phyloP scores from a whole-genome alignment of 495 filamentous ascomycete genomes.

The Pseudomonodictys pantanalensis region DNA sequence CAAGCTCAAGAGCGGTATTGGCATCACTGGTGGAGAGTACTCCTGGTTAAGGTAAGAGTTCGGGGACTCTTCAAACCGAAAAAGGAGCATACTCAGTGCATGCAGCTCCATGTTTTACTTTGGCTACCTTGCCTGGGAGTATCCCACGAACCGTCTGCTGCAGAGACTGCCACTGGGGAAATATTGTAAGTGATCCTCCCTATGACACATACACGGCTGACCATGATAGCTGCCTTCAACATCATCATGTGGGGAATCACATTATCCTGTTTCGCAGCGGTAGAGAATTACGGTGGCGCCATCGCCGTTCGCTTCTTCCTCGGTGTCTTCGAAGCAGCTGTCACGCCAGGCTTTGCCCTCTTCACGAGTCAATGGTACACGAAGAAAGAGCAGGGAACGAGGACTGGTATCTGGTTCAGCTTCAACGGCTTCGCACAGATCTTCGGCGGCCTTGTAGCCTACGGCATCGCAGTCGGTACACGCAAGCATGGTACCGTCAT shows the following conservation, averaged over 20 bases:
- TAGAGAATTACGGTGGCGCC: conserved; percentile 42
- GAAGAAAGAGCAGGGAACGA: conserved; percentile 48
- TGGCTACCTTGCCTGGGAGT: conserved; percentile 52
- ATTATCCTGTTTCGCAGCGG: conserved; percentile 44
- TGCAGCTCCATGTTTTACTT: conserved; percentile 33
- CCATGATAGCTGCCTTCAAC: conserved; percentile 34
- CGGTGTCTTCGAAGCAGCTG: conserved; percentile 50
- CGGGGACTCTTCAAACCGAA: too few species aligned
- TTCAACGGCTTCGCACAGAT: conserved; percentile 55
- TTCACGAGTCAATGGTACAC: conserved; percentile 54
- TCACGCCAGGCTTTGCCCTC: conserved; percentile 50
- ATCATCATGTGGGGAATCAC: conserved; percentile 49
- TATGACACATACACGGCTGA: conserved; percentile 24
- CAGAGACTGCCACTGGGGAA: conserved; percentile 60
- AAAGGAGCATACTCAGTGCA: too few species aligned
- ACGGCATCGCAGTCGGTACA: conserved; percentile 62
- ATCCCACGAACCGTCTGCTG: conserved; percentile 57
- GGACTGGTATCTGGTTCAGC: conserved; percentile 50
- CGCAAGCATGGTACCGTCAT: conserved; percentile 52
- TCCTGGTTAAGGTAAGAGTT: conserved; percentile 17
- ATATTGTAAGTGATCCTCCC: conserved; percentile 34
- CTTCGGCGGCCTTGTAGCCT: conserved; percentile 61
- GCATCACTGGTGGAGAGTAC: conserved; percentile 17
- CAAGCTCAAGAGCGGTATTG: conserved; percentile 20
- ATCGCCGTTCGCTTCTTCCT: conserved; percentile 50